These are phyloP conservation scores for Cordyceps pruinosa DNA, from an alignment of 2,329 filamentous ascomycete species.

Conservation along the genomic window DNA sequence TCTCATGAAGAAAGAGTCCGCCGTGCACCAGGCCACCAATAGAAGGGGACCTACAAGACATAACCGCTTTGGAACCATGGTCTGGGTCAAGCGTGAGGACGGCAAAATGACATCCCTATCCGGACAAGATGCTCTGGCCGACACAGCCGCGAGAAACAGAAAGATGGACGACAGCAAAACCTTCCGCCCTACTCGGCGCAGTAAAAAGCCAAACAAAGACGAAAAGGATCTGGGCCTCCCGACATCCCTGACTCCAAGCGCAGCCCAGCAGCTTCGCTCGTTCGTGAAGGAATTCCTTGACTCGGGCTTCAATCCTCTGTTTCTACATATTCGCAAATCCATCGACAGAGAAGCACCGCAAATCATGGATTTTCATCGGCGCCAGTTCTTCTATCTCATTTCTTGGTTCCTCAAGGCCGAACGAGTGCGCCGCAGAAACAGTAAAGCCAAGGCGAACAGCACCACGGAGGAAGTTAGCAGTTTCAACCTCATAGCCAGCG, in stretches of 20 bases:
- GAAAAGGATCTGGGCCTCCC: slow-evolving; percentile 71
- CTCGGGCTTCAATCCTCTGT: slow-evolving; percentile 88
- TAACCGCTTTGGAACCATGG: slow-evolving; percentile 93
- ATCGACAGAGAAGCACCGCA: slow-evolving; percentile 86
- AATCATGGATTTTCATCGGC: slow-evolving; percentile 65
- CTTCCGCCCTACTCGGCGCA: slow-evolving; percentile 71
- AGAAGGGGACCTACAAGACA: slow-evolving; percentile 78
- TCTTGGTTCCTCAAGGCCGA: slow-evolving; percentile 92
- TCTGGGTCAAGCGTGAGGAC: slow-evolving; percentile 87
- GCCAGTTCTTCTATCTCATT: slow-evolving; percentile 87
- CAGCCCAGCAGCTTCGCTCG: slow-evolving; percentile 66
- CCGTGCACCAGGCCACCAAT: slow-evolving; percentile 72
- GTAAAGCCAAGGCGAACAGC: slow-evolving; percentile 44
- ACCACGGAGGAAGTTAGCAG: slow-evolving; percentile 55
- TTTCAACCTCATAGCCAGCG: slow-evolving; percentile 80
- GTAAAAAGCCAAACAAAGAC: slow-evolving; percentile 54
- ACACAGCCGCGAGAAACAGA: slow-evolving; percentile 64
- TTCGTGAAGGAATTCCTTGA: slow-evolving; percentile 95
- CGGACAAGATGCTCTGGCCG: slow-evolving; percentile 76
- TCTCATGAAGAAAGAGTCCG: slow-evolving; percentile 73
- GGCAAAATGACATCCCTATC: slow-evolving; percentile 80
- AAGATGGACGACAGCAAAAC: slow-evolving; percentile 91
- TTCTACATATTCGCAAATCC: slow-evolving; percentile 76
- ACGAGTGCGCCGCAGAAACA: slow-evolving; percentile 58
- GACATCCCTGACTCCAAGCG: slow-evolving; percentile 61